Evolutionary conservation across 177 flowering plant species (phyloP), one percentile per base, ranked within the genome.

Genomic region (Vitis hybrid): DNA sequence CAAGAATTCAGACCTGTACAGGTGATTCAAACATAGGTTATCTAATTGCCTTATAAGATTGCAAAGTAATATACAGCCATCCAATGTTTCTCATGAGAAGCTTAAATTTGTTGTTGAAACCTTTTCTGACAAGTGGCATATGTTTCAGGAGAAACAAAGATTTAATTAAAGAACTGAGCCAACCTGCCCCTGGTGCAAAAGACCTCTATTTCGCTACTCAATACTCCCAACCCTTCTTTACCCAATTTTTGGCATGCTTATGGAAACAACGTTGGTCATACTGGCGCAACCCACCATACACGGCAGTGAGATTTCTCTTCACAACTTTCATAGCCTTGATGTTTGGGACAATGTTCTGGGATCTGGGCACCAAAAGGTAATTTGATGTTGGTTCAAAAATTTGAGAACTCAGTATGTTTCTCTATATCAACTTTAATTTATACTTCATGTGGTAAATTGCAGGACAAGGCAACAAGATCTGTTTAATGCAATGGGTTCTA

Each of bases 401-500:
- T 31, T 39, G 45, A 33, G 45, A 33, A 33, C 45, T 22, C 26
- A 22, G 26, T 22, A 22, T 22, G 26, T 22, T 22, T 22, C 26
- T 22, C 26, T 22, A 22, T 22, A 3, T 9, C 4, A 11, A 10
- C 7, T 33, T 48, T 57, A 19, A 57, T 57, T 4, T 15, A 10
- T 64, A 19, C 21, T 39, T 31, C 15, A 11, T 2, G 16, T 19
- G 8, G 26, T 10, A 63, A 16, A 21, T 68, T 73, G 52, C 82
- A 90, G 93, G 63, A n/a, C 16, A 8, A 78, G 11, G 56, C 74
- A 66, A 21, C 88, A 85, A 68, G 89, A 86, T 72, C 72, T 91
- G 51, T 65, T 83, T 39, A 89, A 89, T 71, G 81, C 92, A 3
- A 78, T 89, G 84, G 97, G 97, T 51, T 87, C 92, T 5, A 88